Evolutionary conservation across 768 basidiomycete species (phyloP), one percentile per base, ranked within the genome.

Genomic region (Gyrodon lividus): DNA sequence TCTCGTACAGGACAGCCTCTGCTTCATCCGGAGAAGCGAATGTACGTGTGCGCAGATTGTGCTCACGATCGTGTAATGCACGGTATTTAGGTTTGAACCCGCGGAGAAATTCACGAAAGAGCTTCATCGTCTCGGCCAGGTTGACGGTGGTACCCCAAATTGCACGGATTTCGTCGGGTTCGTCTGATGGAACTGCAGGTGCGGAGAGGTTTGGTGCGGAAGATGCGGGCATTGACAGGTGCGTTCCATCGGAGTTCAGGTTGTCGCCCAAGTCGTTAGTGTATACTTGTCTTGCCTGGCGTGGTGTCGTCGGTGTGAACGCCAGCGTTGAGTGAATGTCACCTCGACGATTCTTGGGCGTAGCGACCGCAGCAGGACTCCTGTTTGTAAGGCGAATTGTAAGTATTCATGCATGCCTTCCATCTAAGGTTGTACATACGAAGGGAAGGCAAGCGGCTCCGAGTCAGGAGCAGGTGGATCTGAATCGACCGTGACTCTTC

Each of bases 111-210:
- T 89, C 85, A 46, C 84, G 81, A 74, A 98, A 98, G 17, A 87
- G 70, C 61, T 85, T 87, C 90, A 98, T 97, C 12, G 90, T 88
- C 67, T 96, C 89, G 3, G 84, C 79, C 23, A 99, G 78, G 58
- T 91, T 89, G 61, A 99, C 94, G 2, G 92, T 95, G 0, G 97
- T 99, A 26, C 97, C 97, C 96, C 97, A 99, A 54, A 99, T 92
- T 20, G 92, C 93, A 48, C 90, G 80, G 45, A 92, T 88, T 58
- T 90, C 90, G 50, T 90, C 89, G 0, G 86, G 87, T 48, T 87
- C 86, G 54, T 87, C 89, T 12, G 80, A 82, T 13, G 80, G 82
- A 1, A 67, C 77, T 24, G 74, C 78, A 14, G 79, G 83, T 6
- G 77, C 88, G 47, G 86, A 89, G 37, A 84, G 79, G 47, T 70